Percentiles rank a stretch among this genome's conserved stretches.
These are phyloP conservation scores for Ceratocystis albifundus DNA, from an alignment of 2,329 filamentous ascomycete genomes.

Conservation along the genomic window DNA sequence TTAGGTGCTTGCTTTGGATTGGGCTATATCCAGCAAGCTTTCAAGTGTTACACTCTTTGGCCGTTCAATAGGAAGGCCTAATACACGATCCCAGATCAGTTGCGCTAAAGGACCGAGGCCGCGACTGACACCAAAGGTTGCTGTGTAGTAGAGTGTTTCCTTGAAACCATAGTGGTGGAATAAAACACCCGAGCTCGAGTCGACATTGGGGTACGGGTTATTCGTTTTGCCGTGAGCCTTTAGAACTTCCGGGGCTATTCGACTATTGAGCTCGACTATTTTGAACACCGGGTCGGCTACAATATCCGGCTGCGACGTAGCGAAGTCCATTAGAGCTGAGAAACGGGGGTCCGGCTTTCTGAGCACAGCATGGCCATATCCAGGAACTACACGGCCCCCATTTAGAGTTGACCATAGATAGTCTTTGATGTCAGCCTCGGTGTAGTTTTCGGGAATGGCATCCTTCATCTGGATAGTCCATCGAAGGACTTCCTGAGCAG, in stretches of 20 bases:
- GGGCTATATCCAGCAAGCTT: slow-evolving; percentile 20
- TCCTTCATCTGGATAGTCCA: slow-evolving; percentile 97
- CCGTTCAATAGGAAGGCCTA: slow-evolving; percentile 90
- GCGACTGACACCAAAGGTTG: slow-evolving; percentile 56
- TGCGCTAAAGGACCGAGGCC: slow-evolving; percentile 82
- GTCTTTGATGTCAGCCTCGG: slow-evolving; percentile 67
- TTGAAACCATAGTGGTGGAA: slow-evolving; percentile 98
- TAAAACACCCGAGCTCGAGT: slow-evolving; percentile 81
- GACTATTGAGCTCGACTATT: slow-evolving; percentile 84
- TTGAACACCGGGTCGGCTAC: slow-evolving; percentile 80
- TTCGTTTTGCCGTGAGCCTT: slow-evolving; percentile 96
- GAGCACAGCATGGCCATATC: slow-evolving; percentile 90
- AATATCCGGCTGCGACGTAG: slow-evolving; percentile 71
- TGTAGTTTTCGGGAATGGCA: slow-evolving; percentile 64
- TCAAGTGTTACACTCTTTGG: slow-evolving; percentile 95
- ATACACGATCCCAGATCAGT: slow-evolving; percentile 86
- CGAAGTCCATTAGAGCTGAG: slow-evolving; percentile 93
- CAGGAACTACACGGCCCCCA: slow-evolving; percentile 84
- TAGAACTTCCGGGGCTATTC: slow-evolving; percentile 80
- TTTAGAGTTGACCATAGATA: slow-evolving; percentile 92
- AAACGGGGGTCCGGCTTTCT: slow-evolving; percentile 96
- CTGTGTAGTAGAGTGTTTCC: slow-evolving; percentile 89
- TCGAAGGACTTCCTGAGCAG: slow-evolving; percentile 90
- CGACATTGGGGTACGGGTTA: slow-evolving; percentile 96
- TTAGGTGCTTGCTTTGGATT: background rate